phyloP scores from a whole-genome alignment of 345 rosid species.

The Salix viminalis region DNA sequence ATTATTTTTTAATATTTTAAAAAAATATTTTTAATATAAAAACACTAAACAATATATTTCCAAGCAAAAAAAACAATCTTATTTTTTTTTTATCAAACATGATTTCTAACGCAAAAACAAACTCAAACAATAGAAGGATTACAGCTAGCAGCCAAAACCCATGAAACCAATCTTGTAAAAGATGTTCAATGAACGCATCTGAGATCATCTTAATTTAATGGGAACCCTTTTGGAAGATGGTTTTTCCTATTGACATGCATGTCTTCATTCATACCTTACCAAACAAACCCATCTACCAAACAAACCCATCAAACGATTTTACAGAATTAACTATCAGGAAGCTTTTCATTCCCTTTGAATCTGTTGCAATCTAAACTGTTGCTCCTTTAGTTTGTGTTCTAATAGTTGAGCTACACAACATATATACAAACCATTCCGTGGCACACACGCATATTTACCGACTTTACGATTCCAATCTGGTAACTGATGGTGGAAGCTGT shows the following conservation, averaged over 20 bases:
- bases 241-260: background rate
- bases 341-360: constrained; percentile 1
- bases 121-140: too few relatives aligned
- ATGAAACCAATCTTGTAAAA: too few relatives aligned
- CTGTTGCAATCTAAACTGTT: constrained; percentile 10
- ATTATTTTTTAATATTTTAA: too few relatives aligned
- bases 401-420: background rate
- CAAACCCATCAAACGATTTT: background rate
- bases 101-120: too few relatives aligned
- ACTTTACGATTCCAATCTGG: constrained; percentile 1
- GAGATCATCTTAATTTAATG: background rate
- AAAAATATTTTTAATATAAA: too few relatives aligned
- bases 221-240: background rate
- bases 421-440: background rate
- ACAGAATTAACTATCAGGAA: background rate
- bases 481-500: background rate
- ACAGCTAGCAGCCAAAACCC: too few relatives aligned
- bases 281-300: background rate
- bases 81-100: too few relatives aligned
- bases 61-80: too few relatives aligned
- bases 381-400: background rate
- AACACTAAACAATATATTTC: too few relatives aligned
- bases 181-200: background rate
- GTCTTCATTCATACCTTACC: background rate
- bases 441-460: constrained; percentile 12